These are phyloP conservation scores for Nicotiana noctiflora DNA, from an alignment of 257 asterid genomes.

Conservation along the genomic window DNA sequence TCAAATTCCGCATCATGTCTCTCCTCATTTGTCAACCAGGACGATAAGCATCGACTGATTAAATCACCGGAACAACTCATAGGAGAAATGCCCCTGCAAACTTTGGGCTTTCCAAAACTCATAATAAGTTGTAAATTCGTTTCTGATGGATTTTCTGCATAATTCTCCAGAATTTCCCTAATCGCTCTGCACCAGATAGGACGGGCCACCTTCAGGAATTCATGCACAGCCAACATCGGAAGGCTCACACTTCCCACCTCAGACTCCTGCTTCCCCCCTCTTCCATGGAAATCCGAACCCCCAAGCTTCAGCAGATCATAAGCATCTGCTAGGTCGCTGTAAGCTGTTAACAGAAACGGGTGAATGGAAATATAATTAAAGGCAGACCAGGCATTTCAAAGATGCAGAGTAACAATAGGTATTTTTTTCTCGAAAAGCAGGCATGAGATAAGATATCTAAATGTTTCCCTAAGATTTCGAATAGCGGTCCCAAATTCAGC, in stretches of 20 bases:
- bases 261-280: slow-evolving; percentile 79
- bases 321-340: slow-evolving; percentile 72
- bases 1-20: slow-evolving; percentile 44
- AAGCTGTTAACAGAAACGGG: slow-evolving; percentile 36
- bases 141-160: slow-evolving; percentile 55
- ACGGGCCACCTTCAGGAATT: slow-evolving; percentile 76
- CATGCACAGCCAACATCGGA: slow-evolving; percentile 55
- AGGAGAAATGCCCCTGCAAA: slow-evolving; percentile 19
- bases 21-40: slow-evolving; percentile 74
- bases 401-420: not conserved
- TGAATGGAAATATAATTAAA: not conserved
- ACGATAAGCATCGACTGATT: slow-evolving; percentile 47
- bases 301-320: slow-evolving; percentile 79
- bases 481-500: too few species aligned
- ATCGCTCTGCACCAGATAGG: slow-evolving; percentile 83
- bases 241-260: slow-evolving; percentile 75
- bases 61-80: slow-evolving; percentile 33
- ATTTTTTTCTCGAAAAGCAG: too few species aligned
- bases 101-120: slow-evolving; percentile 39
- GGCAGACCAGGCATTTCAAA: not conserved
- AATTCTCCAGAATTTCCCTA: slow-evolving; percentile 44
- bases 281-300: slow-evolving; percentile 93
- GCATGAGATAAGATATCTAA: too few species aligned
- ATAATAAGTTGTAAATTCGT: slow-evolving; percentile 44
- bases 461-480: too few species aligned